These are phyloP conservation scores for Liriodendron chinense DNA, from an alignment of 164 flowering plant genomes.

Conservation along the genomic window DNA sequence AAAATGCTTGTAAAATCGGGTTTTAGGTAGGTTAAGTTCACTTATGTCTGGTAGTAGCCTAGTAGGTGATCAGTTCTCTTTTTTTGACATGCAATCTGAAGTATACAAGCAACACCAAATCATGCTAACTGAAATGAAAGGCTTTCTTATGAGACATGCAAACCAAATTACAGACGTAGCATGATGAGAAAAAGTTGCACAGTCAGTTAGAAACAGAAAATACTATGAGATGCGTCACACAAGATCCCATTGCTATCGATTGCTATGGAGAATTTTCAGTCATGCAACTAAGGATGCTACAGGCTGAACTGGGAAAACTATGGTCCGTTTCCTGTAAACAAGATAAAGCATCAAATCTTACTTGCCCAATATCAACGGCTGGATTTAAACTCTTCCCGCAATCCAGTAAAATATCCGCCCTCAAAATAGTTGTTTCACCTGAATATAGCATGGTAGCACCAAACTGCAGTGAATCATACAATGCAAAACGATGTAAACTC, in stretches of 20 bases:
- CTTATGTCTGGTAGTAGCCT: too few species aligned
- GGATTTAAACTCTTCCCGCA: slow-evolving; percentile 13
- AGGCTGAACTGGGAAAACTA: neutral
- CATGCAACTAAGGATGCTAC: neutral
- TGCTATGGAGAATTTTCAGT: neutral
- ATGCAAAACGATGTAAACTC: neutral
- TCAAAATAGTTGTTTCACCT: slow-evolving; percentile 11
- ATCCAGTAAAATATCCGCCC: slow-evolving; percentile 11
- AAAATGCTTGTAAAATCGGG: too few species aligned
- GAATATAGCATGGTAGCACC: neutral
- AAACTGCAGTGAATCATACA: neutral
- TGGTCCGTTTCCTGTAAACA: neutral
- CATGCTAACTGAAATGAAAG: too few species aligned
- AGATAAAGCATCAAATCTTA: neutral
- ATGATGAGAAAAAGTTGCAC: too few species aligned
- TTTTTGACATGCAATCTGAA: too few species aligned
- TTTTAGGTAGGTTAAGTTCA: too few species aligned
- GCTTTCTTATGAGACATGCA: too few species aligned
- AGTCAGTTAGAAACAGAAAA: too few species aligned
- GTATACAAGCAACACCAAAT: too few species aligned
- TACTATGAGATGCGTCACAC: neutral
- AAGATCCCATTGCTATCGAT: neutral
- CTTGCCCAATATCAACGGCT: slow-evolving; percentile 13
- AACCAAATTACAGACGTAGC: too few species aligned
- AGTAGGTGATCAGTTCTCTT: too few species aligned